Evolutionary conservation across 768 basidiomycete genomes (phyloP).

Genomic region (Mycena rebaudengoi): DNA sequence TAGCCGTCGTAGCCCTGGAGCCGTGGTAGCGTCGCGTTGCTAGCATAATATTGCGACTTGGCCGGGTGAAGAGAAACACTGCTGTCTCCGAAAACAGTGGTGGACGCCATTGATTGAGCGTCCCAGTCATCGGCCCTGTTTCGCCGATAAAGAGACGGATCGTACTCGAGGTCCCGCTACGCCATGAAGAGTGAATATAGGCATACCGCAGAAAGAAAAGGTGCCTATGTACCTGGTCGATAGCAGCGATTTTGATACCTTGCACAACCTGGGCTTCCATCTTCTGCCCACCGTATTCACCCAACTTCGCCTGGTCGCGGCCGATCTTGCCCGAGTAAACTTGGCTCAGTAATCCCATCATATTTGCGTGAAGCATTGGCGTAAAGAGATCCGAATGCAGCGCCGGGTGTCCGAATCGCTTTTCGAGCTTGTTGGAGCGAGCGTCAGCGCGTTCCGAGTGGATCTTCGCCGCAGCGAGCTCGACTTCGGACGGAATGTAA

Average conservation of each 20-base stretch:
- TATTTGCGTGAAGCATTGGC: slow-evolving; percentile 86
- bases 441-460: slow-evolving; percentile 82
- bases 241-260: slow-evolving; percentile 84
- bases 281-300: slow-evolving; percentile 82
- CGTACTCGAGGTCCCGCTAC: slow-evolving; percentile 80
- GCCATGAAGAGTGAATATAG: slow-evolving; percentile 1
- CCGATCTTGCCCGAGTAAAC: slow-evolving; percentile 81
- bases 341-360: slow-evolving; percentile 80
- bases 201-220: background rate
- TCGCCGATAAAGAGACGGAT: slow-evolving; percentile 78
- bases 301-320: slow-evolving; percentile 67
- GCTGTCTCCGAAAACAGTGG: slow-evolving; percentile 58
- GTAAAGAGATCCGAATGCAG: slow-evolving; percentile 88
- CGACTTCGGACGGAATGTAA: slow-evolving; percentile 84
- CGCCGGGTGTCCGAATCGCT: slow-evolving; percentile 95
- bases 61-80: slow-evolving; percentile 50
- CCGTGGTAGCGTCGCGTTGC: slow-evolving; percentile 37
- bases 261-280: slow-evolving; percentile 79
- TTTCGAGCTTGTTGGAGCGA: slow-evolving; percentile 78
- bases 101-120: slow-evolving; percentile 73
- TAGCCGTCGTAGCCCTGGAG: slow-evolving; percentile 66
- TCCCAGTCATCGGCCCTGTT: slow-evolving; percentile 96
- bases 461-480: slow-evolving; percentile 77
- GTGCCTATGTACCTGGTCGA: slow-evolving; percentile 79
- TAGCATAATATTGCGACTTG: slow-evolving; percentile 51